These are phyloP conservation scores for Cladochytrium replicatum DNA, from an alignment of 192 early-diverging fungal genomes.

Conservation along the genomic window DNA sequence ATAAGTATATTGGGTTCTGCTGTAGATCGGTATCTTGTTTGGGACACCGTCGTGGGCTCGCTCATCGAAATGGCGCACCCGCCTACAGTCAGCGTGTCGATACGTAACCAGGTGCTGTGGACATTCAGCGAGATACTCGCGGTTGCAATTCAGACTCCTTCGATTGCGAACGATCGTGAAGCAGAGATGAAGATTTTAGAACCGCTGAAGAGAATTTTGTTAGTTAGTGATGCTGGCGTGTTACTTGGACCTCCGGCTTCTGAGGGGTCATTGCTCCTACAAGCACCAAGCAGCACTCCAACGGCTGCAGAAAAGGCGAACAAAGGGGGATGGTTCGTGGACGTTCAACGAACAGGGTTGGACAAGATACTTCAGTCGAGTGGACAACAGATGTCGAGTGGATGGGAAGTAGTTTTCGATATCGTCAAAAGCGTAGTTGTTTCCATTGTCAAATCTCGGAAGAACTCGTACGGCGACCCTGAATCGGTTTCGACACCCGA, in stretches of 20 bases:
- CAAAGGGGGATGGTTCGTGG: slow-evolving; percentile 40
- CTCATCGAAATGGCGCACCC: slow-evolving; percentile 67
- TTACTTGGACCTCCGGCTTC: too few relatives aligned
- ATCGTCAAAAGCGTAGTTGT: slow-evolving; percentile 57
- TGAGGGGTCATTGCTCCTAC: too few relatives aligned
- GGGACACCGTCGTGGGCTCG: slow-evolving; percentile 56
- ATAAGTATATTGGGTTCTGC: too few relatives aligned
- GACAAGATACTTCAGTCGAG: slow-evolving; percentile 84
- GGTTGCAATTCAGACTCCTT: slow-evolving; percentile 60
- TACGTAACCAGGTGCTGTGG: slow-evolving; percentile 68
- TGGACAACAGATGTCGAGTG: slow-evolving; percentile 72
- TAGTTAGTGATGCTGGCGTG: slow-evolving; percentile 57
- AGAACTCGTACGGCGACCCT: too few relatives aligned
- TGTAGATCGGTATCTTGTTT: slow-evolving; percentile 31
- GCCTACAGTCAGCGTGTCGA: slow-evolving; percentile 35
- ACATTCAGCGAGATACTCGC: slow-evolving; percentile 67
- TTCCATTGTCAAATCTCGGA: too few relatives aligned
- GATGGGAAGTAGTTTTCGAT: slow-evolving; percentile 87
- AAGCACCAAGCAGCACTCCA: too few relatives aligned
- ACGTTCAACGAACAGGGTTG: slow-evolving; percentile 71
- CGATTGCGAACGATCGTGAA: slow-evolving; percentile 36
- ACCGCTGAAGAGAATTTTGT: slow-evolving; percentile 54
- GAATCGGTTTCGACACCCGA: too few relatives aligned
- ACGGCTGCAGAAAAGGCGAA: slow-evolving; percentile 10
- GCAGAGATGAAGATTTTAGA: slow-evolving; percentile 54